phyloP scores from a whole-genome alignment of 495 filamentous ascomycete species.

The Xylaria scruposa region DNA sequence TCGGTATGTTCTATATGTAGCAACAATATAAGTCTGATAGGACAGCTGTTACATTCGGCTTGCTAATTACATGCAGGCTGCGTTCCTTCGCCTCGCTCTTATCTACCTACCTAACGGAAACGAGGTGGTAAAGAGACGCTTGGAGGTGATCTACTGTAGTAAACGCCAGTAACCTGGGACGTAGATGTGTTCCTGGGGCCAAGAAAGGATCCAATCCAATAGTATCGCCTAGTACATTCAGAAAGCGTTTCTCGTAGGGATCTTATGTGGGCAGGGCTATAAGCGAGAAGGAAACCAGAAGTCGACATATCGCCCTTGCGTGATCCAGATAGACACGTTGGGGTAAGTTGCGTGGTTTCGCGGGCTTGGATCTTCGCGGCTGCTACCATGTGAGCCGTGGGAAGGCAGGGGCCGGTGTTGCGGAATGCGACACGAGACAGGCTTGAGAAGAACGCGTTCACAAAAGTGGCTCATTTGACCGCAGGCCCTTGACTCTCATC shows the following conservation, averaged over 20 bases:
- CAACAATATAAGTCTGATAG: conserved; percentile 13
- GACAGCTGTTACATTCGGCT: conserved; percentile 11
- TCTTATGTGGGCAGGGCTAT: conserved; percentile 8
- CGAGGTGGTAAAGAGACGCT: background rate
- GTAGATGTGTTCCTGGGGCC: conserved; percentile 7
- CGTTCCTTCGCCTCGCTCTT: conserved; percentile 15
- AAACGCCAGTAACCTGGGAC: conserved; percentile 1
- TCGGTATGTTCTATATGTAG: conserved; percentile 25
- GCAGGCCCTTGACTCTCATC: conserved; percentile 8
- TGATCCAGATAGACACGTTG: background rate
- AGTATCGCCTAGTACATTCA: background rate
- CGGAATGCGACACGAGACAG: conserved; percentile 23
- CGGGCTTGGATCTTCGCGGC: conserved; percentile 1
- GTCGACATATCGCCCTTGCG: background rate
- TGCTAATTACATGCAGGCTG: conserved; percentile 18
- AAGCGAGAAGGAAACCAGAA: background rate
- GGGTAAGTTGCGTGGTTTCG: background rate
- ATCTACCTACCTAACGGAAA: background rate
- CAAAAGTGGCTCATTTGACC: conserved; percentile 20
- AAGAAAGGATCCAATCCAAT: background rate
- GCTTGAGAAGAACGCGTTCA: conserved; percentile 10
- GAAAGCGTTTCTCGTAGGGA: background rate
- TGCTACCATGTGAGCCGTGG: conserved; percentile 17
- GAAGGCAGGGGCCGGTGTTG: conserved; percentile 13
- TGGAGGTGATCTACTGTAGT: background rate